Evolutionary conservation across 225 moss, liverwort and hornwort genomes (phyloP), one percentile per base, ranked within the genome.

Genomic region (Rhytidiadelphus loreus): DNA sequence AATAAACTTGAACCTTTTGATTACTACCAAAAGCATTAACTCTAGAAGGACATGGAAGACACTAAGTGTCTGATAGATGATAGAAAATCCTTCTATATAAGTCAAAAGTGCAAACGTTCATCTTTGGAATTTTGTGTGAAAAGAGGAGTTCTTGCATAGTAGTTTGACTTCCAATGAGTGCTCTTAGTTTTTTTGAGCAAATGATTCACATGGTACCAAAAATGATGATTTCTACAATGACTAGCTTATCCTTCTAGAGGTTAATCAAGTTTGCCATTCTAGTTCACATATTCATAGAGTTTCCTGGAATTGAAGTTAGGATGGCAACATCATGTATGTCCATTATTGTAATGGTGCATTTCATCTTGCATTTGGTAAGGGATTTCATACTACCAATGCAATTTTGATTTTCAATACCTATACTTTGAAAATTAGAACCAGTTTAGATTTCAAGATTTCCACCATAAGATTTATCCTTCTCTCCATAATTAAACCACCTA

Each of bases 41-140:
- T 43, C 3, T 8, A 41, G 2, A 41, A 70, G 5, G 14, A 70
- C 5, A 1, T 4, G 1, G 2, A 1, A 0, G 6, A 19, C 4
- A 5, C 11, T 6, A 65, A 35, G 6, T 20, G 5, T 66, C 4
- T 0, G 0, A n/a, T 22, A 3, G 22, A 33, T 33, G 8, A 16
- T 32, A 63, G 32, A 32, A 0, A 33, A 63, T 33, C 8, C 7
- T 61, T 61, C 16, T 16, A 15, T 8, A 0, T 30, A 15, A 33
- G 33, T 17, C 17, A 33, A 63, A n/a, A 63, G 33, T 12, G 2
- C 0, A 17, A 0, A 63, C 17, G 5, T 33, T 63, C 33, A 33
- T 63, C 9, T 0, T 63, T 63, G 9, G 2, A 63, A 9, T 63
- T 32, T 33, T 17, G 17, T 33, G 5, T 63, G 16, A 18, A 64